Conservation (phyloP, 2,329 filamentous ascomycete genomes). For the Sporothrix sp. region DNA sequence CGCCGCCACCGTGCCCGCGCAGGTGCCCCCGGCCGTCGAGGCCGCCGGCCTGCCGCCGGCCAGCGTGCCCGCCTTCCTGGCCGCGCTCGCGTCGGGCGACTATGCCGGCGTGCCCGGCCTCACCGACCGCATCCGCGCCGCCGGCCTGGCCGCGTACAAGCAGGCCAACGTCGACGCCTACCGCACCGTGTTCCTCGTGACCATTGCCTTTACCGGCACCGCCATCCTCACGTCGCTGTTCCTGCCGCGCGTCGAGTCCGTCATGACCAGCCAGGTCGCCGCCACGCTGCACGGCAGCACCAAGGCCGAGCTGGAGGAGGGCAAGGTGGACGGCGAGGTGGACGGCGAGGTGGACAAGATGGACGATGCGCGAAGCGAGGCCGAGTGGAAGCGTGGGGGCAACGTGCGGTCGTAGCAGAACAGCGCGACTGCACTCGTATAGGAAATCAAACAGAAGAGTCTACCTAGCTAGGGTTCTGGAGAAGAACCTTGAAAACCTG, state of each 20-base stretch:
- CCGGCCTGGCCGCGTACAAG: slow-evolving; percentile 24
- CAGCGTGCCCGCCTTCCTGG: slow-evolving; percentile 28
- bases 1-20: slow-evolving; percentile 22
- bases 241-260: slow-evolving; percentile 8
- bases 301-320: slow-evolving; percentile 1
- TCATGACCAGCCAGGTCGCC: slow-evolving; percentile 9
- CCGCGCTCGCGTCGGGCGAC: slow-evolving; percentile 22
- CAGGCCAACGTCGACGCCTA: slow-evolving; percentile 28
- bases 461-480: no score
- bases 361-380: not conserved
- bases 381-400: no score
- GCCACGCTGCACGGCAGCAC: slow-evolving; percentile 5
- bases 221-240: slow-evolving; percentile 21
- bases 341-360: not conserved
- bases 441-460: no score
- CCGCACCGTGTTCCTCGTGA: slow-evolving; percentile 27
- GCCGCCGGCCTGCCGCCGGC: slow-evolving; percentile 28
- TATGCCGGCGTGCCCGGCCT: slow-evolving; percentile 24
- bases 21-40: slow-evolving; percentile 26
- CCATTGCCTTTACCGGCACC: slow-evolving; percentile 27
- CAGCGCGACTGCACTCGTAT: no score
- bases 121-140: slow-evolving; percentile 23
- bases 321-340: not conserved
- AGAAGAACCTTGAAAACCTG: no score
- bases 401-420: no score